phyloP scores from a whole-genome alignment of 1,139 yeast genomes.

The Taphrina wiesneri region DNA sequence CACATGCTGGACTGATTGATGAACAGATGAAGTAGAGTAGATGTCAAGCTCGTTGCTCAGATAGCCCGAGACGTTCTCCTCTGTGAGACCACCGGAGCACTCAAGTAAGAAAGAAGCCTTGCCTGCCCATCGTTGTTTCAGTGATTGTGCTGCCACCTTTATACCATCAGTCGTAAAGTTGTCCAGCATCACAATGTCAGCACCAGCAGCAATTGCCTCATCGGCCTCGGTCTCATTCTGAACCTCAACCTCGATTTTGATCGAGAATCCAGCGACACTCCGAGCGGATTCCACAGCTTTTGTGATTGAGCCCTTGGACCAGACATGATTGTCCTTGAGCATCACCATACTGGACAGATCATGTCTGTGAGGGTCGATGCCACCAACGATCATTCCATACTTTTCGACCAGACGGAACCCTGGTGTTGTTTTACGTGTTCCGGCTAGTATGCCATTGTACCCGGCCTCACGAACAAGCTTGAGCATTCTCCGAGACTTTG shows the following conservation, averaged over 20 bases:
- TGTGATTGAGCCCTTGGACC: conserved; percentile 84
- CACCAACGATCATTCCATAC: conserved; percentile 93
- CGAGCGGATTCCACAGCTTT: conserved; percentile 77
- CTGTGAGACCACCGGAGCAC: conserved; percentile 87
- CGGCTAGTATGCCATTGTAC: conserved; percentile 82
- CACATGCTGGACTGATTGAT: conserved; percentile 79
- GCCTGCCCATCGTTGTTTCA: conserved; percentile 62
- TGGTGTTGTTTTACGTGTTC: conserved; percentile 98
- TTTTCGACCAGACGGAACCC: conserved; percentile 85
- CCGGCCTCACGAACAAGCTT: conserved; percentile 68
- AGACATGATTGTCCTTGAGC: conserved; percentile 91
- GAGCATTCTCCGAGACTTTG: conserved; percentile 64
- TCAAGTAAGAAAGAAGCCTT: conserved; percentile 66
- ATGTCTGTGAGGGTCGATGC: conserved; percentile 88
- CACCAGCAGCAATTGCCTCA: conserved; percentile 93
- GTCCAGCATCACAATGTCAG: conserved; percentile 94
- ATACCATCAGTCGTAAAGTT: conserved; percentile 73
- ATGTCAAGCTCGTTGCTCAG: conserved; percentile 81
- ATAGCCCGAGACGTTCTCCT: conserved; percentile 63
- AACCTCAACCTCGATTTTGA: conserved; percentile 91
- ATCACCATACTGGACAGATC: conserved; percentile 93
- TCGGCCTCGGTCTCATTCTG: conserved; percentile 78
- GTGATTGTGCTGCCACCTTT: conserved; percentile 61
- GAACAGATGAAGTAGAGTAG: conserved; percentile 89
- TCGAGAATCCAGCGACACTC: conserved; percentile 80